phyloP scores from a whole-genome alignment of 768 basidiomycete genomes.

The Porphyrellus cyaneotinctus region DNA sequence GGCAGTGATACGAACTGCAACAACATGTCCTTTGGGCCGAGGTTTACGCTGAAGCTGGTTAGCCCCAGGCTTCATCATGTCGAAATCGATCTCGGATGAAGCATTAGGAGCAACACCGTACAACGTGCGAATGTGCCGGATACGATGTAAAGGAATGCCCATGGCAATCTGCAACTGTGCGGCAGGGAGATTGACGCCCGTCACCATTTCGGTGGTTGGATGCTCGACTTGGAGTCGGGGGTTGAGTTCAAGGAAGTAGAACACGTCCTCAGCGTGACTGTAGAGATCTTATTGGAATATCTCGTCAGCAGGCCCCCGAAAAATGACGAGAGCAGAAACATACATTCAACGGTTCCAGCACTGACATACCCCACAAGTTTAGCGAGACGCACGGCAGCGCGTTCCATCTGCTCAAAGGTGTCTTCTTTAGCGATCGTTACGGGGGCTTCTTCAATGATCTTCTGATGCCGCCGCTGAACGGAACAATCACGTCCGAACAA shows the following conservation, averaged over 20 bases:
- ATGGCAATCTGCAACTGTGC: conserved; percentile 97
- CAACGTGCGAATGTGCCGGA: conserved; percentile 91
- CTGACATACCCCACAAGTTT: conserved; percentile 99
- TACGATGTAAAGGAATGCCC: conserved; percentile 95
- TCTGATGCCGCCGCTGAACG: conserved; percentile 98
- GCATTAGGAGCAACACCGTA: conserved; percentile 93
- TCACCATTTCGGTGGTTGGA: conserved; percentile 99
- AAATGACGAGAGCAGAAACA: background rate
- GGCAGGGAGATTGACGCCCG: conserved; percentile 95
- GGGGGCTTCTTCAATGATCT: conserved; percentile 99
- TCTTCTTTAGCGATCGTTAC: conserved; percentile 93
- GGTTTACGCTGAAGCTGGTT: conserved; percentile 91
- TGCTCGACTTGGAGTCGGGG: conserved; percentile 99
- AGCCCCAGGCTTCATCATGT: conserved; percentile 86
- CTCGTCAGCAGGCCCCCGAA: background rate
- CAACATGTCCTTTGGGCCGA: conserved; percentile 94
- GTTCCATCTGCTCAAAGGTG: conserved; percentile 96
- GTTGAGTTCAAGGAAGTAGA: conserved; percentile 98
- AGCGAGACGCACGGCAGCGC: conserved; percentile 97
- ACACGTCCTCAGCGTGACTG: conserved; percentile 87
- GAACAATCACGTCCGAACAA: conserved; percentile 99
- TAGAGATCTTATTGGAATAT: conserved; percentile 70
- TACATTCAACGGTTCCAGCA: conserved; percentile 98
- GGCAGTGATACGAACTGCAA: conserved; percentile 98
- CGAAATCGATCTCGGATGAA: conserved; percentile 93